Evolutionary conservation across 164 flowering plant species (phyloP), one percentile per base, ranked within the genome.

Genomic region (Chimonanthus praecox): DNA sequence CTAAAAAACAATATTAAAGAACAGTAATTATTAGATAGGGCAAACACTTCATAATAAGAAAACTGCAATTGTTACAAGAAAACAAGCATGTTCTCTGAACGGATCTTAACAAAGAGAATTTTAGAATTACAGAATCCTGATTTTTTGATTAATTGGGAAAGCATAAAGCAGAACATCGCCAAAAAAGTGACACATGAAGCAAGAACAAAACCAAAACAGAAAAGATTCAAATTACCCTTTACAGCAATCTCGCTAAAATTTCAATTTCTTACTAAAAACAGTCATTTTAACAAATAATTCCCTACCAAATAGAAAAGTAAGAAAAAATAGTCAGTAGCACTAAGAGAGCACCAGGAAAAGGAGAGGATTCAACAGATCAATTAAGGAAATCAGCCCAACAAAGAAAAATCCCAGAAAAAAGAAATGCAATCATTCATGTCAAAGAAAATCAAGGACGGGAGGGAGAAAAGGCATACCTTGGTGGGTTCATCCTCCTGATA

Each of bases 401-500:
- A 54, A 54, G 10, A 20, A 47, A 54, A 44, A 43, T 43, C 43
- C 44, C 3, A 15, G 2, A 47, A 47, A 54, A 5, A 54, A 21
- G 54, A 51, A 18, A 18, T 8, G 4, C n/a, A 54, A 13, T 54
- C 10, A 10, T 54, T 54, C 7, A 6, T 21, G 44, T 9, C 45
- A 48, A 69, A 62, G 6, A 75, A 16, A 49, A 18, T 6, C 58
- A 8, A 20, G 16, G 46, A 67, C 64, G 65, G 49, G 33, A 43
- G 49, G 60, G 64, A 49, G 54, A 49, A 51, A 50, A 51, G n/a
- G 13, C 61, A 2, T 74, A 87, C 89, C 88, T 84, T 60, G 89
- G 89, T 16, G 89, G 83, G 79, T 85, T 84, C 83, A 85, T 80
- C 77, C 89, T 84, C 79, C 84, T 80, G 54, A 85, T 63, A 48